Evolutionary conservation across 768 basidiomycete genomes (phyloP), one percentile per base, ranked within the genome.

Genomic region (Mycena filopes): DNA sequence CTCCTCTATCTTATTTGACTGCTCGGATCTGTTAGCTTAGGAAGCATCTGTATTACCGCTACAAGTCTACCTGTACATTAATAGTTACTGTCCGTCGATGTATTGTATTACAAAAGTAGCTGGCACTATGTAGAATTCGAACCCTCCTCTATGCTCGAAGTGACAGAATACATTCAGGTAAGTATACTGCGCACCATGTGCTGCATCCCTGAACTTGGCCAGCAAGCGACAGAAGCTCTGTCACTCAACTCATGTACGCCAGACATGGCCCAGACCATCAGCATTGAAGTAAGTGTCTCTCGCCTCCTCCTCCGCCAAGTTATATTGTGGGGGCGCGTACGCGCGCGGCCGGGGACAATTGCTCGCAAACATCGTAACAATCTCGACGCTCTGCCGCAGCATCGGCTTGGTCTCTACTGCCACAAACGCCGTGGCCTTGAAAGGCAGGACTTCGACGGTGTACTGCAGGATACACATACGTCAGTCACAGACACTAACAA

Each of bases 311-410:
- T 62, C 59, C 38, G 45, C 50, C 5, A 55, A 55, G 29, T 60
- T 62, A n/a, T 69, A 69, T n/a, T 69, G 68, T 42, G 68, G 68
- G 11, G 68, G 64, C 18, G 64, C 68, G 31, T 66, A 69, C 36
- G 63, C 26, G 15, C 60, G 64, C 26, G 68, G 68, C 5, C 47
- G 38, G 1, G 64, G 63, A 23, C 48, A 57, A 13, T 57, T 50
- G 15, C 60, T 63, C 45, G 68, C 46, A 26, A 58, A 63, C 68
- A 69, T 69, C 12, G 70, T 69, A 23, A 65, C 68, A 16, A 71
- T 53, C 51, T 69, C 68, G 21, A 71, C 68, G 18, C 29, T 11
- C 55, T 66, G 68, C 41, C 23, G 29, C 7, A 71, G 62, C 28
- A 69, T 45, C 33, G 67, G 64, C 2, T 51, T 28, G 40, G 10